phyloP scores from a whole-genome alignment of 2,329 filamentous ascomycete species.

The Rhexocercosporidium sp. region DNA sequence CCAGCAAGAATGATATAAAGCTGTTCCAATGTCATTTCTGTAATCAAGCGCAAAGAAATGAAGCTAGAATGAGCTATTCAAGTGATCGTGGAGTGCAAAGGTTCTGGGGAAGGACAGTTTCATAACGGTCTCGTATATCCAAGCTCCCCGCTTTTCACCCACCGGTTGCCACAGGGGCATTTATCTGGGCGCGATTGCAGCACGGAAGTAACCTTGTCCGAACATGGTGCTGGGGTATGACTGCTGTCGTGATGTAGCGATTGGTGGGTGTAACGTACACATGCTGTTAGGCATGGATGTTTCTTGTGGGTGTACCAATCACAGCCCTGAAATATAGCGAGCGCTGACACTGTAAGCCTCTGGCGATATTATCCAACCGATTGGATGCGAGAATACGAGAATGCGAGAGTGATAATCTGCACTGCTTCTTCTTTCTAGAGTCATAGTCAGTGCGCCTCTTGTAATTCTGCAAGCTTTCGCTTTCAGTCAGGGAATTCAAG shows the following conservation, averaged over 20 bases:
- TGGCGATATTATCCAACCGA: too few relatives aligned
- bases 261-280: background rate
- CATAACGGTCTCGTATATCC: background rate
- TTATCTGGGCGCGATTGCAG: background rate
- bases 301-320: background rate
- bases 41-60: background rate
- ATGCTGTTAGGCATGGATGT: background rate
- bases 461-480: too few relatives aligned
- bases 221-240: background rate
- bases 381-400: too few relatives aligned
- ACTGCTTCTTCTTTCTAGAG: too few relatives aligned
- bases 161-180: background rate
- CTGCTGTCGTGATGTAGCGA: background rate
- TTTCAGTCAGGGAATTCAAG: too few relatives aligned
- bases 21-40: slow-evolving; percentile 17
- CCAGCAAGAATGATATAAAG: slow-evolving; percentile 11
- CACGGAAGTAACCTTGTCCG: background rate
- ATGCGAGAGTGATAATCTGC: too few relatives aligned
- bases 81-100: background rate
- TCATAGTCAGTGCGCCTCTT: too few relatives aligned
- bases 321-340: too few relatives aligned
- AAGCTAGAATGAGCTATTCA: background rate
- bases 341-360: too few relatives aligned
- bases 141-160: background rate
- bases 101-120: background rate